These are phyloP conservation scores for Pyrenula massariospora DNA, from an alignment of 495 filamentous ascomycete genomes.

Conservation along the genomic window DNA sequence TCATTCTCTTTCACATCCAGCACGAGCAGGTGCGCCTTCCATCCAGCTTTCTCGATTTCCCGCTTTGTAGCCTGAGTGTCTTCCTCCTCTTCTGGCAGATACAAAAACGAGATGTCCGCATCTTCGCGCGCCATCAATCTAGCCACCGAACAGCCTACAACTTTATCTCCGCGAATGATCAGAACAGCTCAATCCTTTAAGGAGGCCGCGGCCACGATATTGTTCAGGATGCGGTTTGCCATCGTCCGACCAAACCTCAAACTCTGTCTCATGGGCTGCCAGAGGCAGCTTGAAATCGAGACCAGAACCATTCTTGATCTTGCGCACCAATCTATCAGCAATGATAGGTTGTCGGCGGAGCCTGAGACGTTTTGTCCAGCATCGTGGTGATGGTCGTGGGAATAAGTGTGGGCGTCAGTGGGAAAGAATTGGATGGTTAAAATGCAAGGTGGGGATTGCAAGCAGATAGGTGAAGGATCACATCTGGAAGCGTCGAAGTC, in stretches of 20 bases:
- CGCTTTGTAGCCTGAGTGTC: conserved; percentile 43
- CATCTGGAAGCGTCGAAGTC: too few species aligned
- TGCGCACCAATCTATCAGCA: not conserved
- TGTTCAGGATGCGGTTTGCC: conserved; percentile 18
- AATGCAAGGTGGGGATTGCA: too few species aligned
- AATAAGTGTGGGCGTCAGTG: too few species aligned
- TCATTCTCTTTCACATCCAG: conserved; percentile 36
- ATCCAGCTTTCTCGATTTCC: conserved; percentile 31
- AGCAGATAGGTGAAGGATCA: too few species aligned
- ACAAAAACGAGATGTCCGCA: conserved; percentile 40
- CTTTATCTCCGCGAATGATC: conserved; percentile 47
- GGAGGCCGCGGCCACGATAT: conserved; percentile 34
- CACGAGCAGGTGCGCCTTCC: conserved; percentile 29
- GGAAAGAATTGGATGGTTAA: too few species aligned
- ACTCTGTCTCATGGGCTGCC: conserved; percentile 15
- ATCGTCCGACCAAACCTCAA: conserved; percentile 15
- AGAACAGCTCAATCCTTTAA: conserved; percentile 37
- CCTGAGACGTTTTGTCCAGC: too few species aligned
- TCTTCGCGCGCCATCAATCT: conserved; percentile 46
- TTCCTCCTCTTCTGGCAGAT: conserved; percentile 39
- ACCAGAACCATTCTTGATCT: not conserved
- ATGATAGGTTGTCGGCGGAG: not conserved
- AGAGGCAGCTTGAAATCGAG: conserved; percentile 8
- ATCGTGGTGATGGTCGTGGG: too few species aligned
- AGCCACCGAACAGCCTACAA: conserved; percentile 42